Base-by-base conservation (phyloP, 108 stramenopile species). In the Skeletonema menzelii region DNA sequence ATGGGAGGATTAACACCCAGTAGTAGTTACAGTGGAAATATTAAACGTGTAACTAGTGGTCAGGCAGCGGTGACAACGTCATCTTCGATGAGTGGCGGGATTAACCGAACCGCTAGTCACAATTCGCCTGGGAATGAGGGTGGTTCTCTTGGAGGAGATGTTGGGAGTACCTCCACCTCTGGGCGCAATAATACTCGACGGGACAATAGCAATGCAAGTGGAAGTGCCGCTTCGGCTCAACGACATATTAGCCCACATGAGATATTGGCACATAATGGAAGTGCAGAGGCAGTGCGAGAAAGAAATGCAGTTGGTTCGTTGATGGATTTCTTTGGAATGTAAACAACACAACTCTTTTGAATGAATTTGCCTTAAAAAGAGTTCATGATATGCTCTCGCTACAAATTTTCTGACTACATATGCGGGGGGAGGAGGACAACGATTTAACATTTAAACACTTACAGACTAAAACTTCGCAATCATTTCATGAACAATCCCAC, bases 251-350 rank as follows among this genome's bases (percentile, higher is more conserved):
- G 81, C 27, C 81, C 81, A 26, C 77, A 82, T 65, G 81, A 82
- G 56, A 74, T 82, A 55, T 62, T 82, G 42, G 77, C 81, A 15
- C 49, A 66, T 58, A 82, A 79, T 63, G 81, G 81, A 19, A 74
- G 72, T 14, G 81, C 72, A 13, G 77, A 82, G 67, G 81, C 81
- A 14, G 81, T 82, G 15, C 63, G 81, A 27, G 81, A 79, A 27
- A 58, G 81, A 26, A 82, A 82, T 70, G 81, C 77, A 34, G 42
- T 79, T 44, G 72, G 67, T 62, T 75, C 77, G 14, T 59, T 82
- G 37, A 28, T 82, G 38, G 81, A 82, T 49, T 82, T 82, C 32
- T 82, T 82, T 72, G 81, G 81, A 17, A 78, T 82, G 76, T 82
- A 67, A 79, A 42, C 3, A 42, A 37, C 11, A n/a, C 1, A 35